These are phyloP conservation scores for Fusarium penzigii DNA, from an alignment of 2,329 filamentous ascomycete genomes.

Conservation along the genomic window DNA sequence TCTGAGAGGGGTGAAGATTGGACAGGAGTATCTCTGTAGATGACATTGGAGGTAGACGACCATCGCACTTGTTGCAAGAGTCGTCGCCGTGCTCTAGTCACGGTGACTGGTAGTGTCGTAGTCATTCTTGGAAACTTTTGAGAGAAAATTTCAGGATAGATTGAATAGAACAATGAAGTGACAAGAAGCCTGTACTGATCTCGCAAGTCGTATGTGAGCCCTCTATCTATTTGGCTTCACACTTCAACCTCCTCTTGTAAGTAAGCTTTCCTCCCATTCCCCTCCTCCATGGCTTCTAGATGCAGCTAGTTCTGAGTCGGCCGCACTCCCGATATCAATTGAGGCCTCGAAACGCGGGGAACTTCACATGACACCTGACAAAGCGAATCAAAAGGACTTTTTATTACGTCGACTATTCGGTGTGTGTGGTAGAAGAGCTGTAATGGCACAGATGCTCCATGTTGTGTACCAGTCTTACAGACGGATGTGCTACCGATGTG, in stretches of 20 bases:
- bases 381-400: neutral
- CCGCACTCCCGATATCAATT: neutral
- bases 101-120: neutral
- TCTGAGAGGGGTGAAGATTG: constrained; percentile 23
- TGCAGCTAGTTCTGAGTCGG: neutral
- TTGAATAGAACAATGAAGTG: no score
- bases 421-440: neutral
- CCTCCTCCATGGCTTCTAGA: neutral
- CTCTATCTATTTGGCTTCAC: neutral
- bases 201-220: neutral
- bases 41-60: neutral
- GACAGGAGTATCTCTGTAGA: neutral
- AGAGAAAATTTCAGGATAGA: no score
- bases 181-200: neutral
- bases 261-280: neutral
- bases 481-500: neutral
- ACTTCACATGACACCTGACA: neutral
- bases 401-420: neutral
- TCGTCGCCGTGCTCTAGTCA: neutral
- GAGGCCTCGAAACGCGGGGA: neutral
- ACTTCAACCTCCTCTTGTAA: neutral
- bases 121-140: neutral
- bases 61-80: neutral
- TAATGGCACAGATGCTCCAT: neutral
- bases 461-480: neutral